Evolutionary conservation across 371 early-diverging fungal genomes (phyloP).

Genomic region (Mucor velutinosus): DNA sequence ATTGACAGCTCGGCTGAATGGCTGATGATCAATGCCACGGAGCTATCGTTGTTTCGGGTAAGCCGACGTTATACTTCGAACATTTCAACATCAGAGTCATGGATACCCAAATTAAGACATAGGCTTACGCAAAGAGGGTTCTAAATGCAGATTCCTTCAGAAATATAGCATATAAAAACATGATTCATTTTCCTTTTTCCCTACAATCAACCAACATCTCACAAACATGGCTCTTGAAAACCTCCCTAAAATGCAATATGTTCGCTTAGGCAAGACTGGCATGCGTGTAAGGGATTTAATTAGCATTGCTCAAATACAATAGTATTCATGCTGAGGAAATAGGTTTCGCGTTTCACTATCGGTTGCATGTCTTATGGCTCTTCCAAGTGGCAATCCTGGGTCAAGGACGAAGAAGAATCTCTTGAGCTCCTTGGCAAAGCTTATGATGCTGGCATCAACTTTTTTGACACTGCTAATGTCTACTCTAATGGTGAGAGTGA

Average conservation of each 20-base stretch:
- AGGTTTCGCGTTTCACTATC: slow-evolving; percentile 4
- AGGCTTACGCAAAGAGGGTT: not conserved
- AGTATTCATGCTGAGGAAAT: not conserved
- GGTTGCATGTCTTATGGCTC: slow-evolving; percentile 44
- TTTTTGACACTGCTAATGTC: slow-evolving; percentile 35
- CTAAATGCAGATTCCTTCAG: not conserved
- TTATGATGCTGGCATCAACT: slow-evolving; percentile 48
- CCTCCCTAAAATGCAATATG: slow-evolving; percentile 11
- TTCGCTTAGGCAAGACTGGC: slow-evolving; percentile 18
- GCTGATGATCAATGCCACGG: too few relatives aligned
- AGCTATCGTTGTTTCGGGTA: too few relatives aligned
- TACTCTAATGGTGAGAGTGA: slow-evolving; percentile 52
- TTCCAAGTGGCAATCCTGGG: slow-evolving; percentile 20
- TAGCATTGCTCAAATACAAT: not conserved
- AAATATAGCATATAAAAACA: too few relatives aligned
- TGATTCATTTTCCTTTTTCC: not conserved
- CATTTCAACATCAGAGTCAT: not conserved
- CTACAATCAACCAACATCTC: not conserved
- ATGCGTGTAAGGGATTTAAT: slow-evolving; percentile 11
- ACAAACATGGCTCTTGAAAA: not conserved
- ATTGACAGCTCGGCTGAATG: too few relatives aligned
- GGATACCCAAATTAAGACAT: not conserved
- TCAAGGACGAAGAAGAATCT: slow-evolving; percentile 38
- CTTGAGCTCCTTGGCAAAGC: slow-evolving; percentile 41
- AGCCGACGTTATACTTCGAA: too few relatives aligned